Evolutionary conservation across 805 yeast species (phyloP), one percentile per base, ranked within the genome.

Genomic region (Zygoascus flipseniorum): DNA sequence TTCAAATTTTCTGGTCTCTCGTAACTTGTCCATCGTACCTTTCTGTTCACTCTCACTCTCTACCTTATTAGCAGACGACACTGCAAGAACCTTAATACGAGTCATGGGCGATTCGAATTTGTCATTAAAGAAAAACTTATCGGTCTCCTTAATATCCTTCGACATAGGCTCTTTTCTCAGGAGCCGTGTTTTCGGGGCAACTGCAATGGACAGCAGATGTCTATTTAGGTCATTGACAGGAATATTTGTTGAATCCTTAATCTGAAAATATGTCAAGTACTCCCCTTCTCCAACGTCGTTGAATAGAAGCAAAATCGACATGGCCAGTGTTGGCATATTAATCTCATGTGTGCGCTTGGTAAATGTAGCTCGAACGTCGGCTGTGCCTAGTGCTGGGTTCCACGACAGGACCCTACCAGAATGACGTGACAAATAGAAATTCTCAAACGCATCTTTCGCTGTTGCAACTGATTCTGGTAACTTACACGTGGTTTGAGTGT

Each of bases 301-400:
- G 66, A 93, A 92, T 43, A 89, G 75, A 52, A 87, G 66, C 65
- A 92, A 77, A 26, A 93, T 81, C 0, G 86, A 70, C n/a, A 86
- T 90, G 11, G 95, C 85, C 59, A 83, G 81, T 0, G 95, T 76
- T 0, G 97, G 83, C 79, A 89, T 76, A 57, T 82, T 86, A 44
- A 90, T 77, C 54, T 86, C 90, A 63, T 92, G 90, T 1, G 84
- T 78, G 48, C 80, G 77, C 32, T 81, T 77, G 5, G 84, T 82
- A 59, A 83, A 86, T 37, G 82, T 76, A 60, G 85, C 82, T 50
- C 85, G 75, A 52, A 92, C 74, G 61, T 90, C 97, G 54, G 88
- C 83, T 5, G 87, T 80, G 5, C 97, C 96, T 62, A 87, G 79
- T 58, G 82, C 82, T 23, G 90, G 87, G 39, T 89, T 83, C 97